A percentile compares a stretch with the other conserved stretches of the same genome.
phyloP scores from a whole-genome alignment of 2,329 filamentous ascomycete species.

The Cryphonectria parasitica region DNA sequence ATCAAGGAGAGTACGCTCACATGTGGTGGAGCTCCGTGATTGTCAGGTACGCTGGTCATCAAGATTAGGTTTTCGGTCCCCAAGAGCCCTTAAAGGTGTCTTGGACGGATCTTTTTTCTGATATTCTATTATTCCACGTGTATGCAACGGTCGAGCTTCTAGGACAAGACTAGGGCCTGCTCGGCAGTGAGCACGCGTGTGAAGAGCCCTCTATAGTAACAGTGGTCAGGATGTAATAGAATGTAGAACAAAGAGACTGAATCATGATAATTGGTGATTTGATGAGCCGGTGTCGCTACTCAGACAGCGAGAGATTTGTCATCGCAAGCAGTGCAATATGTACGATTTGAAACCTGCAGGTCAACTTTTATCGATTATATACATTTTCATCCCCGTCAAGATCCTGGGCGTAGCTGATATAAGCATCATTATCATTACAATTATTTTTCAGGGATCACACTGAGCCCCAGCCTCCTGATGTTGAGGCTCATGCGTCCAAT shows the following conservation, averaged over 20 bases:
- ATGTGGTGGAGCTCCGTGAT: not conserved
- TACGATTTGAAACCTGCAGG: not conserved
- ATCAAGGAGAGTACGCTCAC: too few relatives aligned
- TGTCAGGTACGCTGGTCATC: not conserved
- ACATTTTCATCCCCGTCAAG: not conserved
- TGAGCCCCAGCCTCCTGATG: not conserved
- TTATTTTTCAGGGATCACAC: not conserved
- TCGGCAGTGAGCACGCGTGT: not conserved
- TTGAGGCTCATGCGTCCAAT: slow-evolving; percentile 25
- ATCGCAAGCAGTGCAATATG: not conserved
- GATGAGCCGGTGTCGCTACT: not conserved
- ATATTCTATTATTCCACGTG: not conserved
- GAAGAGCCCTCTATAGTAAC: not conserved
- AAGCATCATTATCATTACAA: not conserved
- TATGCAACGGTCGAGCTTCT: not conserved
- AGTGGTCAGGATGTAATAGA: not conserved
- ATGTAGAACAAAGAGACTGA: not conserved
- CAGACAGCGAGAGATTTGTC: not conserved
- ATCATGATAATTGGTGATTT: not conserved
- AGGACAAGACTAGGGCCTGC: not conserved
- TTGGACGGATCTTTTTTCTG: not conserved
- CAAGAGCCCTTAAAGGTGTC: not conserved
- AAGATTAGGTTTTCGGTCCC: not conserved
- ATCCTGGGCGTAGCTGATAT: not conserved
- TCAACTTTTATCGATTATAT: not conserved